Percentiles rank a stretch among this genome's conserved stretches.
phyloP scores from a whole-genome alignment of 2,329 filamentous ascomycete species.

The Apiospora malaysiana region DNA sequence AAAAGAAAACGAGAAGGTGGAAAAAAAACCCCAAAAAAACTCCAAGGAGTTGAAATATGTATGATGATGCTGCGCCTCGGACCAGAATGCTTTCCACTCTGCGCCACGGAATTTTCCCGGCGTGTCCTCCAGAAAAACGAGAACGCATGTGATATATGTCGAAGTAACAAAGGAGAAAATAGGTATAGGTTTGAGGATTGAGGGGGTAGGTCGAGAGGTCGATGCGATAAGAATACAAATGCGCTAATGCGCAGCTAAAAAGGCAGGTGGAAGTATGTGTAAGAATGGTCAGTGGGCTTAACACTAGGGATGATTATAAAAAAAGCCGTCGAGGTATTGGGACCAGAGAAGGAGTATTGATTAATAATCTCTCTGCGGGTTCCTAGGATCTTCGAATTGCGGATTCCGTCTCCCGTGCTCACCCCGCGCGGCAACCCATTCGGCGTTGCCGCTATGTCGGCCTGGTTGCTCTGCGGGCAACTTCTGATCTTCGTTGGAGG shows the following conservation, averaged over 20 bases:
- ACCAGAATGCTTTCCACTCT: slow-evolving; percentile 15
- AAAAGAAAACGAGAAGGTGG: neutral
- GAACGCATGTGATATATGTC: slow-evolving; percentile 4
- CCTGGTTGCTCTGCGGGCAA: slow-evolving; percentile 64
- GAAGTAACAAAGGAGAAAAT: slow-evolving; percentile 11
- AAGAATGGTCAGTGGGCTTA: slow-evolving; percentile 1
- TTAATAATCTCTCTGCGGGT: slow-evolving; percentile 44
- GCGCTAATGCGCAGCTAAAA: slow-evolving; percentile 9
- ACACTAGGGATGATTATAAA: slow-evolving; percentile 6
- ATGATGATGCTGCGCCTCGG: slow-evolving; percentile 21
- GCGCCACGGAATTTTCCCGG: slow-evolving; percentile 9
- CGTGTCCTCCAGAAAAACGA: slow-evolving; percentile 4
- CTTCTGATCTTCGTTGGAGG: slow-evolving; percentile 61
- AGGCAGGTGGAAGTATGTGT: slow-evolving; percentile 15
- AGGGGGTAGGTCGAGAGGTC: neutral
- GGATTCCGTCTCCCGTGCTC: slow-evolving; percentile 47
- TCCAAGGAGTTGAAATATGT: slow-evolving; percentile 7
- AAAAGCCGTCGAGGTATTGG: neutral
- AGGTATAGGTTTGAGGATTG: slow-evolving; percentile 17
- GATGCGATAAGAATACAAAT: slow-evolving; percentile 4
- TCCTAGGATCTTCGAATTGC: slow-evolving; percentile 49
- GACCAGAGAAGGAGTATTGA: neutral
- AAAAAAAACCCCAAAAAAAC: too few relatives aligned
- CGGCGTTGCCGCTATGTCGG: slow-evolving; percentile 55
- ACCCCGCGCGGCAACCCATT: slow-evolving; percentile 56